These are phyloP conservation scores for Leucosporidium scottii DNA, from an alignment of 768 basidiomycete genomes.

Conservation along the genomic window DNA sequence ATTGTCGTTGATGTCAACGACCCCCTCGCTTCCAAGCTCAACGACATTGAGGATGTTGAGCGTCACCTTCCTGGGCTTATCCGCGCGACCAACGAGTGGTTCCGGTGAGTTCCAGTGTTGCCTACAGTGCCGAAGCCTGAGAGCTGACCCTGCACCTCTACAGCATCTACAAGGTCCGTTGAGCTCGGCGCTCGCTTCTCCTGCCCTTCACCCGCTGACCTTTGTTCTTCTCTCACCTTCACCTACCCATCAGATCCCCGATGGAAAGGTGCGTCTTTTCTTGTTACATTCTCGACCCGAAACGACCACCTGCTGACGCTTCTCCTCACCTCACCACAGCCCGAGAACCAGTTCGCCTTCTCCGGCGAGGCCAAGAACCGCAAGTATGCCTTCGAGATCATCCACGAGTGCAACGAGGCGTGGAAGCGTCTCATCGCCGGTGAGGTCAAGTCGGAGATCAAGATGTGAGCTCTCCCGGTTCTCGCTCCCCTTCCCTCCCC, in stretches of 20 bases:
- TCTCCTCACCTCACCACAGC: neutral
- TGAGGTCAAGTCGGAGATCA: constrained; percentile 60
- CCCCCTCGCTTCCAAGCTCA: constrained; percentile 90
- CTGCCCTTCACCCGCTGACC: neutral
- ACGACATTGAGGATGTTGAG: constrained; percentile 99
- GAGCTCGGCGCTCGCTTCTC: neutral
- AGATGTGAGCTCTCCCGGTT: constrained; percentile 65
- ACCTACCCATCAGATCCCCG: constrained; percentile 46
- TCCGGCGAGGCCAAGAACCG: constrained; percentile 99
- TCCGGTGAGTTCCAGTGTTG: constrained; percentile 55
- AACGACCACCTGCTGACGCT: too few relatives aligned
- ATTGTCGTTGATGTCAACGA: constrained; percentile 94
- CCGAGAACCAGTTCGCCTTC: constrained; percentile 65
- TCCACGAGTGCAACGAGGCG: constrained; percentile 97
- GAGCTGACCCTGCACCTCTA: neutral
- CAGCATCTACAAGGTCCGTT: constrained; percentile 80
- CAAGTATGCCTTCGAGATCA: constrained; percentile 98
- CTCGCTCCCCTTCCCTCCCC: neutral
- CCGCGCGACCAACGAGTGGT: constrained; percentile 98
- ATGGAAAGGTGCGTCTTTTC: constrained; percentile 55
- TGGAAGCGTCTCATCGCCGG: constrained; percentile 89
- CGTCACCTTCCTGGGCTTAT: constrained; percentile 93
- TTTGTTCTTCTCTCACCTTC: neutral
- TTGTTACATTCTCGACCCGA: constrained; percentile 57
- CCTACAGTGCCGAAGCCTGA: neutral